phyloP scores from a whole-genome alignment of 2,329 filamentous ascomycete species.

The Microdochium paspali region DNA sequence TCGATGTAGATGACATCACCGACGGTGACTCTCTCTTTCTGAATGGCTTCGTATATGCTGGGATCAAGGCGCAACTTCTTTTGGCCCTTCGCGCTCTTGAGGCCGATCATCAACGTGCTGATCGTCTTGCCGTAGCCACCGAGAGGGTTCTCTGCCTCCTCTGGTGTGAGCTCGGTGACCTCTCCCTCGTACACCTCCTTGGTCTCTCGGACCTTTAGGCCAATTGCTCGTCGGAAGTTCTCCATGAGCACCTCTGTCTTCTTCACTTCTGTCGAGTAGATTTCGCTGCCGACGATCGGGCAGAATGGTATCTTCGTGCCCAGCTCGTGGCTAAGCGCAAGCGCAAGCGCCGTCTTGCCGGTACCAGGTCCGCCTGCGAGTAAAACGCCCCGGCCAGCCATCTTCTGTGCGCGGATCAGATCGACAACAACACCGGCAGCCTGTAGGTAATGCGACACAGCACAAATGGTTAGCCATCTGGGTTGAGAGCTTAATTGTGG shows the following conservation, averaged over 20 bases:
- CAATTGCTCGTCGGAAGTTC: conserved; percentile 95
- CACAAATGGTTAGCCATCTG: neutral
- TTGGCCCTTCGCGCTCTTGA: conserved; percentile 92
- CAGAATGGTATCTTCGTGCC: conserved; percentile 98
- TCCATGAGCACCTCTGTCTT: conserved; percentile 99
- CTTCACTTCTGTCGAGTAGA: conserved; percentile 97
- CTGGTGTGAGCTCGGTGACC: conserved; percentile 92
- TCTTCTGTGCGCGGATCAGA: conserved; percentile 91
- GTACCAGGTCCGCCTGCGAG: conserved; percentile 92
- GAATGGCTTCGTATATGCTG: conserved; percentile 98
- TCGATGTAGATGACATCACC: conserved; percentile 99
- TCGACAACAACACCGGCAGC: conserved; percentile 95
- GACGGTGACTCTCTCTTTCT: conserved; percentile 92
- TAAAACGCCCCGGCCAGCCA: conserved; percentile 89
- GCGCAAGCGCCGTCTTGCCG: conserved; percentile 91
- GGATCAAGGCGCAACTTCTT: conserved; percentile 97
- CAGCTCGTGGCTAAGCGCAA: conserved; percentile 93
- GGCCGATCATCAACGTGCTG: conserved; percentile 83
- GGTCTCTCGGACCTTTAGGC: conserved; percentile 91
- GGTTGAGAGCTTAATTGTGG: too few relatives aligned
- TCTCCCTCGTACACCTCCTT: conserved; percentile 99
- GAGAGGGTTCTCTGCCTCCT: conserved; percentile 95
- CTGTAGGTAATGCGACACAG: conserved; percentile 28
- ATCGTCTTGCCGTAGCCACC: conserved; percentile 97
- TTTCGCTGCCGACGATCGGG: conserved; percentile 94